These are phyloP conservation scores for Leishmania tropica DNA, from an alignment of 208 protist species.

Conservation along the genomic window DNA sequence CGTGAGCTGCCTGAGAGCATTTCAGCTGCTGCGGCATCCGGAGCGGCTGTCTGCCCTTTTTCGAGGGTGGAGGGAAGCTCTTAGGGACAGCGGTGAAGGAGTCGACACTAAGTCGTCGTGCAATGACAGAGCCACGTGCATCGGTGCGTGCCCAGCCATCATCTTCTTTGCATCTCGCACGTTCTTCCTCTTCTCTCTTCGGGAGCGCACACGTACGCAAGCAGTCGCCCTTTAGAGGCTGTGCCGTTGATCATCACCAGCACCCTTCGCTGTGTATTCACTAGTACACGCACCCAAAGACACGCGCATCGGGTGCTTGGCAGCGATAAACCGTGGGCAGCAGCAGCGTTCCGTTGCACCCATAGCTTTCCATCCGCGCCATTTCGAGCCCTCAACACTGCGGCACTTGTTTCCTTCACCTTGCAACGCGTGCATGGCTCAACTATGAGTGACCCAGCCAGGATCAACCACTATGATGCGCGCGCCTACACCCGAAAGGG, in stretches of 20 bases:
- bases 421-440: not conserved
- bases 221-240: not conserved
- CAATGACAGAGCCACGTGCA: not conserved
- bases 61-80: not conserved
- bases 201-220: not conserved
- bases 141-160: not conserved
- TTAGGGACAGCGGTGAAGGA: not conserved
- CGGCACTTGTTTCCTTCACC: no score
- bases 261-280: not conserved
- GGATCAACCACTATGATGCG: slow-evolving; percentile 74
- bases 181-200: not conserved
- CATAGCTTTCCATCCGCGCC: not conserved
- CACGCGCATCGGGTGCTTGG: not conserved
- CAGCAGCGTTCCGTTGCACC: not conserved
- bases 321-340: not conserved
- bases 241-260: not conserved
- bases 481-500: slow-evolving; percentile 63
- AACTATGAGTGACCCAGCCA: slow-evolving; percentile 47
- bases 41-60: not conserved
- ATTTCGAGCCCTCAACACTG: not conserved
- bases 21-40: not conserved
- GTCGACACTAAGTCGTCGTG: not conserved
- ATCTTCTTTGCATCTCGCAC: not conserved
- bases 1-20: not conserved
- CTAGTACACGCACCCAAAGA: not conserved